Conservation (phyloP, 352 stramenopile species). For the Halophytophthora batemanensis region DNA sequence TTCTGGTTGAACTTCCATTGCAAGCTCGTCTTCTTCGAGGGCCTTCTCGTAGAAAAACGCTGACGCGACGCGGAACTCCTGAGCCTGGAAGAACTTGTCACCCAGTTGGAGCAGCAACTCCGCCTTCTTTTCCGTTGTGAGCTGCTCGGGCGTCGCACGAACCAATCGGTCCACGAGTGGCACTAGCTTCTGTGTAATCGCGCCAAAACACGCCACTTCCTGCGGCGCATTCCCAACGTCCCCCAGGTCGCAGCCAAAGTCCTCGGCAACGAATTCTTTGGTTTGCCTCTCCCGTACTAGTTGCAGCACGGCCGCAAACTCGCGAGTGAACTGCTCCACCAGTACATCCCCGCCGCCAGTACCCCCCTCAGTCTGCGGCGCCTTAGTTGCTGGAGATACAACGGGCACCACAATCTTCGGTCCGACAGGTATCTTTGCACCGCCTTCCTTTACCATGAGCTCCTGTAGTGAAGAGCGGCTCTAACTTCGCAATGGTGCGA, state of each 20-base stretch:
- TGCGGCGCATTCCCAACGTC: slow-evolving; percentile 14
- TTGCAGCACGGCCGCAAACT: slow-evolving; percentile 38
- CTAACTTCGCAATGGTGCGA: background rate
- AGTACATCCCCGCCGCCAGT: slow-evolving; percentile 21
- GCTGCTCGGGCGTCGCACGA: slow-evolving; percentile 21
- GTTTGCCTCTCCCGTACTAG: slow-evolving; percentile 33
- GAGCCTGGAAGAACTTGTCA: slow-evolving; percentile 40
- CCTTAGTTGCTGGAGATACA: background rate
- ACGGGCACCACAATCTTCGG: background rate
- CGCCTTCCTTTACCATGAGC: slow-evolving; percentile 12
- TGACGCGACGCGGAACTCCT: slow-evolving; percentile 48
- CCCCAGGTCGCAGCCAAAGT: slow-evolving; percentile 1
- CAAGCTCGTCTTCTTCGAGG: slow-evolving; percentile 16
- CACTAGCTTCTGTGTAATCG: slow-evolving; percentile 38
- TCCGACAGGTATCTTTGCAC: slow-evolving; percentile 7
- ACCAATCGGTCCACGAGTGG: slow-evolving; percentile 33
- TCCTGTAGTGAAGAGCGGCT: background rate
- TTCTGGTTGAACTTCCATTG: background rate
- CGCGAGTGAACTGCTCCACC: slow-evolving; percentile 49
- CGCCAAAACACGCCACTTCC: slow-evolving; percentile 43
- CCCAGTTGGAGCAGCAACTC: slow-evolving; percentile 43
- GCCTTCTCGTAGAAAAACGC: slow-evolving; percentile 49
- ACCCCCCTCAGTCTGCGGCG: background rate
- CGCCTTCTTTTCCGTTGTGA: slow-evolving; percentile 32
- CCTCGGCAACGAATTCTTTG: slow-evolving; percentile 4